Percentiles rank a stretch among this genome's conserved stretches.
Evolutionary conservation across 345 rosid genomes (phyloP).

Genomic region (Eucalyptus marginata): DNA sequence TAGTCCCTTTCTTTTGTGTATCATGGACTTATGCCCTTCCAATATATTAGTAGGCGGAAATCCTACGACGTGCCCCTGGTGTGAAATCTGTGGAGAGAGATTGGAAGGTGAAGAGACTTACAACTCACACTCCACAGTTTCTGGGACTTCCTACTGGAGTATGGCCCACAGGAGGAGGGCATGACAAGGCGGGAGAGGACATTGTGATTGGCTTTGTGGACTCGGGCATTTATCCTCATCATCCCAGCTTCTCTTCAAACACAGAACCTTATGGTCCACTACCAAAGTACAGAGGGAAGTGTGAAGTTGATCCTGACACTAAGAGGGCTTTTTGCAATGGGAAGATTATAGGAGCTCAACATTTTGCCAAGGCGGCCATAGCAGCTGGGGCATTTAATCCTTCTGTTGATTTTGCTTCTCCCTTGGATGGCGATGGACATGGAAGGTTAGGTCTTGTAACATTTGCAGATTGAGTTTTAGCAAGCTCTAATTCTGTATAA

Average conservation of each 20-base stretch:
- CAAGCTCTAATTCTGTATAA: neutral
- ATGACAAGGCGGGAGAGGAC: slow-evolving; percentile 88
- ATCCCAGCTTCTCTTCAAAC: slow-evolving; percentile 79
- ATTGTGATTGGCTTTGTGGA: slow-evolving; percentile 93
- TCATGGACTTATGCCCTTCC: slow-evolving; percentile 25
- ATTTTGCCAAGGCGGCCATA: slow-evolving; percentile 93
- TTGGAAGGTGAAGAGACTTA: slow-evolving; percentile 94
- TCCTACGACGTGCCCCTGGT: slow-evolving; percentile 57
- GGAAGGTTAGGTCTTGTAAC: slow-evolving; percentile 53
- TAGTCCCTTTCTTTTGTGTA: neutral
- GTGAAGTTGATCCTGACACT: slow-evolving; percentile 73
- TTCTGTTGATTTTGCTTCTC: slow-evolving; percentile 79
- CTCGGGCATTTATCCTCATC: slow-evolving; percentile 89
- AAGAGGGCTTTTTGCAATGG: slow-evolving; percentile 75
- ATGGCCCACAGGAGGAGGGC: slow-evolving; percentile 99
- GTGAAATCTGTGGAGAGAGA: slow-evolving; percentile 89
- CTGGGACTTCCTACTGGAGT: slow-evolving; percentile 97
- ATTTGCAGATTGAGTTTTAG: neutral
- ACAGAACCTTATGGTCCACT: slow-evolving; percentile 76
- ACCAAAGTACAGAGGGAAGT: slow-evolving; percentile 85
- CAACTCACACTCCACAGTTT: slow-evolving; percentile 96
- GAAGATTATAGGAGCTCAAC: slow-evolving; percentile 97
- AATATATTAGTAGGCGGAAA: slow-evolving; percentile 81
- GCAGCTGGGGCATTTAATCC: slow-evolving; percentile 94
- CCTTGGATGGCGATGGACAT: slow-evolving; percentile 99